Base-by-base conservation (phyloP, 2,329 filamentous ascomycete species). In the Trichoderma simmonsii region DNA sequence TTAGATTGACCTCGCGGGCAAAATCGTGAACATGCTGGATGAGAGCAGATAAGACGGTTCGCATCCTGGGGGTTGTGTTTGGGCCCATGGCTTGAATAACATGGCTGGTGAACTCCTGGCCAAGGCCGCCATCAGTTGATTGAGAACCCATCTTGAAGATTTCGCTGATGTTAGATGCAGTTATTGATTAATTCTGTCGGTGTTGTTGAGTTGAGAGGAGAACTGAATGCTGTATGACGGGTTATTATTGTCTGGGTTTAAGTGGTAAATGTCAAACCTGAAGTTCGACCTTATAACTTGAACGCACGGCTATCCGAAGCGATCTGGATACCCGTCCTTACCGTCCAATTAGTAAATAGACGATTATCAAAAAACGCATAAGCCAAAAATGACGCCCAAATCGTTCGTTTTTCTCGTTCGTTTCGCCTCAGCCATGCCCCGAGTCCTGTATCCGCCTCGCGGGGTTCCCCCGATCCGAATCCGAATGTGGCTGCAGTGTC, bases 11-110 rank as follows among this genome's bases (percentile, higher is more conserved):
- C 80, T 96, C 93, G 62, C 92, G 90, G 51, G 91, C 89, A 80
- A 95, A 95, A 82, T 94, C 92, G 82, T 96, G 93, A 71, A 95
- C 85, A 82, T 95, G 93, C 71, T 85, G 86, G 78, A 95, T 90
- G 73, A 95, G 83, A 34, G 88, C 87, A 63, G 86, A 80, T 83
- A 95, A 87, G 79, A 95, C 86, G 76, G 90, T 85, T 72, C 90
- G 88, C 77, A 91, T 87, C 56, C 93, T 88, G 36, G 92, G 89
- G 74, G 87, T 84, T 11, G 92, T 91, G 74, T 91, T 89, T 75
- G 92, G 90, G 5, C 93, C 91, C 81, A 93, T 94, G 73, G 91
- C 87, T 73, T 91, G 87, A 79, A 95, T 88, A 79, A 95, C 92
- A 75, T 87, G 84, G 75, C 89, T 82, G 56, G 93, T 96, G 85